Percentiles rank a stretch among this genome's conserved stretches.
These are phyloP conservation scores for Hordeum vulgare DNA, from an alignment of 176 grass and related monocot species.

Conservation along the genomic window DNA sequence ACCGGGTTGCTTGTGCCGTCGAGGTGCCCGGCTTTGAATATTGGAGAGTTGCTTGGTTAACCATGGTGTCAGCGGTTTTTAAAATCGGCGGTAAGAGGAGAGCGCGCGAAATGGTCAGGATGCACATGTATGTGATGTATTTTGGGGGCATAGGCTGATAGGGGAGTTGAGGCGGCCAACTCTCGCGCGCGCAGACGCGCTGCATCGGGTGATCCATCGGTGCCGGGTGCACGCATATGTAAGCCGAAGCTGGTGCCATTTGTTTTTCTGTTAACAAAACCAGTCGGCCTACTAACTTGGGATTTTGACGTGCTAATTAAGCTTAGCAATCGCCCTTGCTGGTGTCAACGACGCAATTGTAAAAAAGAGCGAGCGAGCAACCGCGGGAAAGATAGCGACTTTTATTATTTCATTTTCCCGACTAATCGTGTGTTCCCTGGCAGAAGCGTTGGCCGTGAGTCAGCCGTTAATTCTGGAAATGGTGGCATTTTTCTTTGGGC, in stretches of 20 bases:
- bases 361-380: background rate
- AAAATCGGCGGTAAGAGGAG: background rate
- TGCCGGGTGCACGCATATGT: background rate
- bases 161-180: slow-evolving; percentile 3
- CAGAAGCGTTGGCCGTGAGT: background rate
- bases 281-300: background rate
- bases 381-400: background rate
- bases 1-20: background rate
- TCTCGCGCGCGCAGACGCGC: background rate
- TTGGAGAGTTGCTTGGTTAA: background rate
- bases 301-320: background rate
- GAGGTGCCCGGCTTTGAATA: background rate
- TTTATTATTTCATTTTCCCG: background rate
- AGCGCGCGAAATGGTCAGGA: background rate
- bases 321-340: background rate
- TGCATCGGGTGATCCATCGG: background rate
- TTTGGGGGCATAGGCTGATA: background rate
- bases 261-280: background rate
- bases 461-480: background rate
- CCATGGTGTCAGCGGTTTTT: background rate
- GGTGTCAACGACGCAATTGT: background rate
- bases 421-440: background rate
- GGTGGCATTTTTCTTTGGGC: too few species aligned
- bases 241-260: background rate
- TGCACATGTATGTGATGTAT: background rate